These are phyloP conservation scores for Dissophora globulifera DNA, from an alignment of 192 early-diverging fungal genomes.

Conservation along the genomic window DNA sequence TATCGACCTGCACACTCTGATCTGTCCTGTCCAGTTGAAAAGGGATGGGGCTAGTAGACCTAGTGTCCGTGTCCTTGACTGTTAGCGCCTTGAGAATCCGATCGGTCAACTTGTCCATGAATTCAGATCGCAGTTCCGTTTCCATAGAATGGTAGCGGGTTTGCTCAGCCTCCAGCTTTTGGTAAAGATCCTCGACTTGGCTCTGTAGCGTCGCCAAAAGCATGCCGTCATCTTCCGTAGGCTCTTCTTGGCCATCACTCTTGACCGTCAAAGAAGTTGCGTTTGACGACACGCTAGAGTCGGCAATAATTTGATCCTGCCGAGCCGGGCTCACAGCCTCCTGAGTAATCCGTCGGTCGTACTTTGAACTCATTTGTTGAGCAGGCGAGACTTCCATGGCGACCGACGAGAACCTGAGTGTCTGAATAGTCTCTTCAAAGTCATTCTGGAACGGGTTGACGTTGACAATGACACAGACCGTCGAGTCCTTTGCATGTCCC, in stretches of 20 bases:
- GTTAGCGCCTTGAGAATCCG: not conserved
- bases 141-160: not conserved
- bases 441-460: conserved; percentile 68
- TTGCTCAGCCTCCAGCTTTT: not conserved
- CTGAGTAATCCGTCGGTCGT: not conserved
- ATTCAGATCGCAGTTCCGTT: not conserved
- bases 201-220: not conserved
- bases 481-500: conserved; percentile 42
- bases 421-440: conserved; percentile 64
- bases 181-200: conserved; percentile 2
- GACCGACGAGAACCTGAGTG: conserved; percentile 72
- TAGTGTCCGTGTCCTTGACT: not conserved
- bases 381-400: conserved; percentile 63
- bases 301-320: not conserved
- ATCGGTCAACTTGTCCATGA: not conserved
- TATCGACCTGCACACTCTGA: no score
- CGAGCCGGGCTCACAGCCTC: not conserved
- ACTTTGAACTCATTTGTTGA: not conserved
- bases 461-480: conserved; percentile 66
- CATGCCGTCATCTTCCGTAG: not conserved
- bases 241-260: not conserved
- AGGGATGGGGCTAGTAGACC: not conserved
- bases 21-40: no score
- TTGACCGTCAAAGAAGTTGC: no score
- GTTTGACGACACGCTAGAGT: not conserved